Percentiles rank a stretch among this genome's conserved stretches.
Evolutionary conservation across 129 eudicot genomes (phyloP).

Genomic region (Artemisia annua): DNA sequence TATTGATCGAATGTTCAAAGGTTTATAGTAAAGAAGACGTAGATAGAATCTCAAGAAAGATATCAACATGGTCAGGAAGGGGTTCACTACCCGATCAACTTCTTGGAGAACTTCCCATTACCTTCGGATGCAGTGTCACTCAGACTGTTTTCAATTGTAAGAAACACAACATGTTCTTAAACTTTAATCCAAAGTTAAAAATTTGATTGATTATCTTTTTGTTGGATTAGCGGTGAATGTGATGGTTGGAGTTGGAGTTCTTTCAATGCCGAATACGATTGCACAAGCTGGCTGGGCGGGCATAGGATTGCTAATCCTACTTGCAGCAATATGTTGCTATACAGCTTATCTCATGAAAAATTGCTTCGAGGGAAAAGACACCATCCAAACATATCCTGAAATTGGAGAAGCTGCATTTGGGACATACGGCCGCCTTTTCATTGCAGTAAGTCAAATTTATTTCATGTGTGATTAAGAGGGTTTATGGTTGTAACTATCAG

Average conservation of each 20-base stretch:
- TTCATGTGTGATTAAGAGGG: background rate
- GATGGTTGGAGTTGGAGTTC: slow-evolving; percentile 86
- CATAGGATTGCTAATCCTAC: slow-evolving; percentile 51
- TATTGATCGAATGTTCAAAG: slow-evolving; percentile 54
- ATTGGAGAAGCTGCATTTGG: slow-evolving; percentile 99
- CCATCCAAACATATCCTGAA: slow-evolving; percentile 67
- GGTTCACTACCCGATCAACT: slow-evolving; percentile 45
- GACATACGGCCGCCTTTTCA: slow-evolving; percentile 73
- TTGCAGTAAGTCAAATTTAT: slow-evolving; percentile 55
- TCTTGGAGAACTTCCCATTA: slow-evolving; percentile 60
- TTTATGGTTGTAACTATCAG: background rate
- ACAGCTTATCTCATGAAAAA: slow-evolving; percentile 79
- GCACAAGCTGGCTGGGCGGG: slow-evolving; percentile 83
- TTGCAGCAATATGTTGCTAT: slow-evolving; percentile 73
- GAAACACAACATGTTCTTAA: background rate
- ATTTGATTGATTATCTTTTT: background rate
- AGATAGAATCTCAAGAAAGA: slow-evolving; percentile 42
- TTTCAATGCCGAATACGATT: slow-evolving; percentile 77
- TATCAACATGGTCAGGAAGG: slow-evolving; percentile 48
- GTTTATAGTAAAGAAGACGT: slow-evolving; percentile 38
- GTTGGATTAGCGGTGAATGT: slow-evolving; percentile 62
- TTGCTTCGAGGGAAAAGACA: slow-evolving; percentile 74
- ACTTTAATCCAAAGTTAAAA: background rate
- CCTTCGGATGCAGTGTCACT: slow-evolving; percentile 63
- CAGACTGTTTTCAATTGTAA: slow-evolving; percentile 81